phyloP scores from a whole-genome alignment of 2,329 filamentous ascomycete genomes.

The Scytalidium lignicola region DNA sequence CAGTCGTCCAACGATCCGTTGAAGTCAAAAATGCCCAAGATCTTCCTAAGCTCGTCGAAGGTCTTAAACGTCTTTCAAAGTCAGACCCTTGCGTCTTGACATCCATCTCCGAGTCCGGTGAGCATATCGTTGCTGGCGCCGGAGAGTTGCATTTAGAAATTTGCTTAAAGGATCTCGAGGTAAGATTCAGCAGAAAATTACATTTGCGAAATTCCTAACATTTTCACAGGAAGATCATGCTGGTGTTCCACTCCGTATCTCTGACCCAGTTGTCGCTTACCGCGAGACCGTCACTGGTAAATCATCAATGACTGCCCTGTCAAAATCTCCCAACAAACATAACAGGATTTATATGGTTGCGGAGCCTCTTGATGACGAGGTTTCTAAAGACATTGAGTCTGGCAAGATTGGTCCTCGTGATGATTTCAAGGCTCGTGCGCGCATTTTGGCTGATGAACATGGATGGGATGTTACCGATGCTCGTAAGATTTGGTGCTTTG shows the following conservation, averaged over 20 bases:
- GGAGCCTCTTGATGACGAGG: slow-evolving; percentile 86
- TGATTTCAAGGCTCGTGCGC: slow-evolving; percentile 98
- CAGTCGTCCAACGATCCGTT: slow-evolving; percentile 96
- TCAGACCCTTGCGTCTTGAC: slow-evolving; percentile 98
- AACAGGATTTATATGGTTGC: slow-evolving; percentile 98
- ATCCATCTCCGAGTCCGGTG: slow-evolving; percentile 83
- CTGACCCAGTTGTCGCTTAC: slow-evolving; percentile 97
- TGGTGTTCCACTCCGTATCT: slow-evolving; percentile 94
- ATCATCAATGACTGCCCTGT: slow-evolving; percentile 93
- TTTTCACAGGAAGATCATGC: slow-evolving; percentile 73
- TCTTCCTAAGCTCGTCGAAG: slow-evolving; percentile 98
- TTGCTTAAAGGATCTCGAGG: slow-evolving; percentile 98
- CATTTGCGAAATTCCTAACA: neutral
- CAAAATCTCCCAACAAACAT: slow-evolving; percentile 99
- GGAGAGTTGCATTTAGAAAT: slow-evolving; percentile 99
- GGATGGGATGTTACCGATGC: slow-evolving; percentile 99
- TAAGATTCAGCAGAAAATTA: no score
- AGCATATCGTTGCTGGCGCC: slow-evolving; percentile 98
- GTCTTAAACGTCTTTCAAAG: slow-evolving; percentile 99
- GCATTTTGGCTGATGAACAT: slow-evolving; percentile 91
- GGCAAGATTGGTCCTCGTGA: slow-evolving; percentile 94
- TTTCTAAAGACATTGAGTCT: slow-evolving; percentile 80
- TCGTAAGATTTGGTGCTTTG: slow-evolving; percentile 99
- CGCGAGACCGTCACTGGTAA: slow-evolving; percentile 85
- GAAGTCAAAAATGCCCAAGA: slow-evolving; percentile 99